Base-by-base conservation (phyloP, 2,329 filamentous ascomycete genomes). In the Nemania sp. region DNA sequence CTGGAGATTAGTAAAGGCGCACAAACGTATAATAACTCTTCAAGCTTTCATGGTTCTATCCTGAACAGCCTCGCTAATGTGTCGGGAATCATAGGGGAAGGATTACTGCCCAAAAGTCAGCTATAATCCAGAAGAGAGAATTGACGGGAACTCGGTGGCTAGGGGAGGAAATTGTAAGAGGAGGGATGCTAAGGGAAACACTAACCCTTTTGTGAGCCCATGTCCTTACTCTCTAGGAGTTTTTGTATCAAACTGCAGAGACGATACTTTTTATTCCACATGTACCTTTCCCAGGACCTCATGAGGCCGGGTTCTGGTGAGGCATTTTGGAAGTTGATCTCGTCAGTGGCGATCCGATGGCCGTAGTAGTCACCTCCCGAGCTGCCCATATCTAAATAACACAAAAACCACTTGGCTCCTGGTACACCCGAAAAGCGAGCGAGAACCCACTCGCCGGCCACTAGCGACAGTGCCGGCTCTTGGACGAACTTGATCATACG, bases 371-470 rank as follows among this genome's bases (percentile, higher is more conserved):
- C 56, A 15, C 61, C 44, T 11, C 55, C 60, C 2, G 61, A 62
- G 1, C 62, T 60, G 3, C 69, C 67, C 6, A 69, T 59, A 47
- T 70, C 66, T 5, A 71, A 56, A 39, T 69, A 56, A 52, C 68
- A 70, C 22, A 69, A 63, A 57, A 70, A 70, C 68, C 66, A 70
- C 31, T 66, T 64, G 17, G 68, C 68, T 1, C 64, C 63, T 6
- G 63, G 60, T 8, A 61, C 61, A 1, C 66, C 62, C 0, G 67
- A 64, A 47, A 70, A 69, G 30, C 67, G 64, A n/a, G 66, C 68
- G 19, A 70, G 57, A 26, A 71, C 66, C 67, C 67, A 70, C 58
- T 69, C 67, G n/a, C 67, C 69, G 1, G 65, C 68, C 30, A 70
- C 56, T 7, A 64, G 42, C 7, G 62, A 52, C 3, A 70, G 43